Evolutionary conservation across 2,329 filamentous ascomycete genomes (phyloP), one percentile per base, ranked within the genome.

Genomic region (Claviceps maximensis): DNA sequence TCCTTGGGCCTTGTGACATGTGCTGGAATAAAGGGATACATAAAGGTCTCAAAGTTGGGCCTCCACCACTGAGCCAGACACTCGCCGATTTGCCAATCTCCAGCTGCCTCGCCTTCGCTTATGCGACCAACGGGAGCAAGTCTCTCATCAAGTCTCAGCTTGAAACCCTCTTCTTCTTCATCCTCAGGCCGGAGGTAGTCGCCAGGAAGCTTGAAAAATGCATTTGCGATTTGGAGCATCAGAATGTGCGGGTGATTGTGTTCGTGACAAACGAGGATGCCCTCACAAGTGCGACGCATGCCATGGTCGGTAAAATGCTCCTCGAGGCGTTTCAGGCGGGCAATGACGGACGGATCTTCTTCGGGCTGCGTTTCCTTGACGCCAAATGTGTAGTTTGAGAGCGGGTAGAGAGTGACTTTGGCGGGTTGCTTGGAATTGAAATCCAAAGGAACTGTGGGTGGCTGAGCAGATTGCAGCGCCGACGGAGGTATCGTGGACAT

Each of bases 191-290:
- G 81, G 46, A 98, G 81, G 68, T 97, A 98, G 71, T 97, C 93
- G 55, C 93, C 93, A 0, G 93, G 93, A 68, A 98, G 80, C 74
- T 98, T 98, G 76, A 98, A 98, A 74, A 98, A 98, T 25, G 93
- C 91, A 69, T 98, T 98, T 51, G 93, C 93, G 63, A 98, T 98
- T 76, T 98, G 93, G 58, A 98, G 79, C 93, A 98, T 97, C 60
- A 98, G 75, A 58, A 98, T 95, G 70, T 98, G 93, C 15, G 93
- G 93, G 70, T 97, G 93, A 72, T 96, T 97, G 76, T 97, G 91
- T 72, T 98, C 93, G 69, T 98, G 93, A 73, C 93, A 98, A 60
- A 98, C 89, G 48, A 98, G 79, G 61, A 98, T 89, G 62, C 90
- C 93, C 73, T 98, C 93, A 70, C 91, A 96, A 19, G 93, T 97